Evolutionary conservation across 1,284 basidiomycete genomes (phyloP), one percentile per base, ranked within the genome.

Genomic region (Kalmanozyma brasiliensis): DNA sequence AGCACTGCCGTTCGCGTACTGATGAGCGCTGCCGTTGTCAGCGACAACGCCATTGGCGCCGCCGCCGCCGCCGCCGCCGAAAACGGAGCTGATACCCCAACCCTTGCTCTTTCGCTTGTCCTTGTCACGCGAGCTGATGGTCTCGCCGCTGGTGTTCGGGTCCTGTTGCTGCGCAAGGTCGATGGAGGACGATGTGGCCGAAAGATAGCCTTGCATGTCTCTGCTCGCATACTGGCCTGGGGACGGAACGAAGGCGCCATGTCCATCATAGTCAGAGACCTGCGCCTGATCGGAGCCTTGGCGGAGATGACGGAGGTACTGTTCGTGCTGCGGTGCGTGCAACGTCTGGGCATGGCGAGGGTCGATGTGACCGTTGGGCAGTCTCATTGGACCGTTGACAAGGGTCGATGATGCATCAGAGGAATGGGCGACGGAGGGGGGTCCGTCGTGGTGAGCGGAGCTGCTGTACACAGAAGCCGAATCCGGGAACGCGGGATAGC

Each of bases 401-500:
- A 57, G 58, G 9, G 60, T 49, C 14, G 56, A 34, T 2, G 65
- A 62, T 13, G 60, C 60, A 33, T 63, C 55, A 0, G 52, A 49
- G 6, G 59, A 60, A 3, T 51, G 66, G 10, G 49, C 49, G 24
- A 20, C 46, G 22, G 59, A 56, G 8, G 58, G 36, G 17, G 42
- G 43, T 16, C 46, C 66, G 10, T 73, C 69, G 41, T 63, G 63
- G 7, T 69, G 64, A 5, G 52, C 46, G 24, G 63, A 62, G 36
- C 43, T 61, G 55, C 69, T 73, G 45, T 75, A 72, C n/a, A 57
- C 20, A 8, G 75, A 77, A 2, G 70, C 75, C 30, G 74, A 76
- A 14, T 77, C 74, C 11, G 75, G 75, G 36, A 77, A 76, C 6
- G 74, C 71, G 1, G 75, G 71, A 38, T 76, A 76, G 26, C 65